Conservation (phyloP, 352 stramenopile genomes). For the Phytophthora sp. region DNA sequence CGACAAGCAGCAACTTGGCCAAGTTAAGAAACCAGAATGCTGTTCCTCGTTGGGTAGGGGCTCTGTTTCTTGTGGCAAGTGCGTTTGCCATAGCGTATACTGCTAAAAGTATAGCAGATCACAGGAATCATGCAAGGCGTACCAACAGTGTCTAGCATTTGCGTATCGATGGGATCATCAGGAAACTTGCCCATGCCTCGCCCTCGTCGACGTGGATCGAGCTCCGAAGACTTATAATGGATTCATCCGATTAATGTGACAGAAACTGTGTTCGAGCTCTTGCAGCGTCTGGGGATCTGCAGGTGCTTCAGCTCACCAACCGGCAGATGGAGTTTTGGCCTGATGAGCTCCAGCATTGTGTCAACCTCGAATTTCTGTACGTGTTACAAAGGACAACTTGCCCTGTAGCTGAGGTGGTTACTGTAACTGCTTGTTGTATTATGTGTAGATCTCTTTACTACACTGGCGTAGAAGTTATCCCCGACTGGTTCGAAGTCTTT, state of each 20-base stretch:
- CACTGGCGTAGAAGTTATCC: slow-evolving; percentile 24
- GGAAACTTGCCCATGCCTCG: slow-evolving; percentile 40
- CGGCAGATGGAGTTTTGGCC: slow-evolving; percentile 32
- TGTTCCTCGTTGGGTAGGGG: slow-evolving; percentile 10
- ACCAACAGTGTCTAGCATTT: slow-evolving; percentile 35
- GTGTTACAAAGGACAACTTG: no score
- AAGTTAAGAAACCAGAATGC: neutral
- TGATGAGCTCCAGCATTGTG: slow-evolving; percentile 32
- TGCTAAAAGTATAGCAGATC: slow-evolving; percentile 17
- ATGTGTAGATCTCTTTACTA: slow-evolving; percentile 17
- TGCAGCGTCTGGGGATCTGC: slow-evolving; percentile 26
- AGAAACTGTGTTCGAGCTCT: slow-evolving; percentile 27
- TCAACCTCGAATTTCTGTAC: slow-evolving; percentile 34
- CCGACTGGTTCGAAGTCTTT: slow-evolving; percentile 20
- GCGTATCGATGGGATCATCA: slow-evolving; percentile 28
- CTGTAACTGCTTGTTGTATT: no score
- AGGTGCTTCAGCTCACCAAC: slow-evolving; percentile 40
- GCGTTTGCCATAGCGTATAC: slow-evolving; percentile 17
- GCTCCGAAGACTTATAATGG: slow-evolving; percentile 35
- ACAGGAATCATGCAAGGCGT: slow-evolving; percentile 3
- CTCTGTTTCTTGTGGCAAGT: slow-evolving; percentile 7
- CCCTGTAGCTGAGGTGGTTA: no score
- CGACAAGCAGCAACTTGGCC: neutral
- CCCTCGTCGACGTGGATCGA: slow-evolving; percentile 35
- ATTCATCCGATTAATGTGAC: slow-evolving; percentile 27